These are phyloP conservation scores for Fusarium tuaranense DNA, from an alignment of 2,329 filamentous ascomycete genomes.

Conservation along the genomic window DNA sequence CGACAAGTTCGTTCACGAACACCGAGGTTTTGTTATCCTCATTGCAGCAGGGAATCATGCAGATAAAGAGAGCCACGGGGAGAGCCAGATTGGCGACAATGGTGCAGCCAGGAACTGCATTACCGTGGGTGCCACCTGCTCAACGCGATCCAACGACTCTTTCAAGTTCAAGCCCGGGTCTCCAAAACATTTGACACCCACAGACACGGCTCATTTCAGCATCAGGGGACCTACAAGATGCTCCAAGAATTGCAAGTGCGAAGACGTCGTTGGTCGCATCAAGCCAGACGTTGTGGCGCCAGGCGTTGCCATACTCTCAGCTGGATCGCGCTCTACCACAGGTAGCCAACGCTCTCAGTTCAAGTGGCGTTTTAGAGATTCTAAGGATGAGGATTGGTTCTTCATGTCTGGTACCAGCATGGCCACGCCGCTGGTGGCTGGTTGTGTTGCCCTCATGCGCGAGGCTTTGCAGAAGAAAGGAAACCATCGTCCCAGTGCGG, in stretches of 20 bases:
- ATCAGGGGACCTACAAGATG: background rate
- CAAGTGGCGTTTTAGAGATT: background rate
- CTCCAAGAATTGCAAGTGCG: background rate
- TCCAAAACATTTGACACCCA: background rate
- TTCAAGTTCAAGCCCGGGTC: background rate
- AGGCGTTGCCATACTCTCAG: conserved; percentile 1
- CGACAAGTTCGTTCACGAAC: background rate
- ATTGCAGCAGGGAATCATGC: background rate
- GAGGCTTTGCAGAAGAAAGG: background rate
- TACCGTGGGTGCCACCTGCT: background rate
- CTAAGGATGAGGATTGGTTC: background rate
- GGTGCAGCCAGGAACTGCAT: conserved; percentile 10
- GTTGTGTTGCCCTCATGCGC: conserved; percentile 1
- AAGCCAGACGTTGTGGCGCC: conserved; percentile 16
- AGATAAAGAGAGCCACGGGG: background rate
- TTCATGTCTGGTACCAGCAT: background rate
- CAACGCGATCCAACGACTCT: background rate
- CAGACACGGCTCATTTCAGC: background rate
- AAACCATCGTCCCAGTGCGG: background rate
- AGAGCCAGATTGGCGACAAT: background rate
- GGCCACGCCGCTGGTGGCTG: background rate
- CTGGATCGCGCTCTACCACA: background rate
- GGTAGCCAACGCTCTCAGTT: background rate
- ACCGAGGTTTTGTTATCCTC: background rate
- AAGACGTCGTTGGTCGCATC: background rate